phyloP scores from a whole-genome alignment of 805 yeast species.

The Candida dendrica region DNA sequence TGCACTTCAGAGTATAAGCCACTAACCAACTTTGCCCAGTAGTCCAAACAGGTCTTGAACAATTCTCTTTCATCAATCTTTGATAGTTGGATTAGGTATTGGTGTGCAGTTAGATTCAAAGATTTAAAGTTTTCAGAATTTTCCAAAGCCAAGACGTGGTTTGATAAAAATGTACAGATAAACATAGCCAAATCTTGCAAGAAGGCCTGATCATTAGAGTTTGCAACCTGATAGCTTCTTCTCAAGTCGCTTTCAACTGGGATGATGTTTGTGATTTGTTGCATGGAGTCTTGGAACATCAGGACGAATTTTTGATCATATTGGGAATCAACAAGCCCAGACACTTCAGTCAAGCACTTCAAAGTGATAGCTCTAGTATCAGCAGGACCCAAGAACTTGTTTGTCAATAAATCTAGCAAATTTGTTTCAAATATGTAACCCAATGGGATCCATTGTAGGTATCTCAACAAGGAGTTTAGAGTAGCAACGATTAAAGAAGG shows the following conservation, averaged over 20 bases:
- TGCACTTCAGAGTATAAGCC: conserved; percentile 83
- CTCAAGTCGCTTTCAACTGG: conserved; percentile 70
- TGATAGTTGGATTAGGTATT: conserved; percentile 76
- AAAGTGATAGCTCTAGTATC: conserved; percentile 80
- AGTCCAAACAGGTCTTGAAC: conserved; percentile 91
- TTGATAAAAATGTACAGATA: conserved; percentile 73
- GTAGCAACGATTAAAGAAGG: conserved; percentile 82
- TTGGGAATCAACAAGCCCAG: conserved; percentile 54
- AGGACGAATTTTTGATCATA: conserved; percentile 52
- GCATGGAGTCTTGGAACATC: conserved; percentile 69
- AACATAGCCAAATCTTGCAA: conserved; percentile 93
- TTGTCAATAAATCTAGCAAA: conserved; percentile 60
- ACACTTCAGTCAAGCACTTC: conserved; percentile 89
- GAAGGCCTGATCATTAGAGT: conserved; percentile 83
- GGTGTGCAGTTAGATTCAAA: conserved; percentile 64
- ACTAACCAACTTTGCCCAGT: conserved; percentile 85
- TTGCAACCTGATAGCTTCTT: conserved; percentile 65
- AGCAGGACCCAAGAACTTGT: conserved; percentile 68
- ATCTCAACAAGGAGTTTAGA: conserved; percentile 70
- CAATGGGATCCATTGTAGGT: conserved; percentile 91
- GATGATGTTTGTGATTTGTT: conserved; percentile 57
- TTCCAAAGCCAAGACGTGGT: conserved; percentile 65
- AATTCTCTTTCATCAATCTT: conserved; percentile 92
- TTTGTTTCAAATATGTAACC: conserved; percentile 88
- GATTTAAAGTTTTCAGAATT: conserved; percentile 44